A percentile compares a stretch with the other conserved stretches of the same genome.
Evolutionary conservation across 1,139 yeast genomes (phyloP).

Genomic region (Schizosaccharomyces versatilis): DNA sequence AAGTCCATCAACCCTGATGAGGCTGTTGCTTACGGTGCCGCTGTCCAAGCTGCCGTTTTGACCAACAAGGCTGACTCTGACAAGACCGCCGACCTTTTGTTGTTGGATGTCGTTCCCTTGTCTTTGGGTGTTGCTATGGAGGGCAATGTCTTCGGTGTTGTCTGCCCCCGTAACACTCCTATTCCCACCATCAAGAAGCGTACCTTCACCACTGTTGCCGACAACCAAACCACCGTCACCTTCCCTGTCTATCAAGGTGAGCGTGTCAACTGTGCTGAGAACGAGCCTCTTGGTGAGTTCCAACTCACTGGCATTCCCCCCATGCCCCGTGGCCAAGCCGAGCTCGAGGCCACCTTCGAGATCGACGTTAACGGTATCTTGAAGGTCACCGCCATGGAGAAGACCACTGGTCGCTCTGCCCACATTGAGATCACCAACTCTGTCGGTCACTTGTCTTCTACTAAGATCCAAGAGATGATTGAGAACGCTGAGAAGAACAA

Average conservation of each 20-base stretch:
- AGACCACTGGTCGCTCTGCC: constrained; percentile 97
- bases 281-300: constrained; percentile 97
- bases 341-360: constrained; percentile 96
- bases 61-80: constrained; percentile 95
- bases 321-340: constrained; percentile 99
- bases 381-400: constrained; percentile 98
- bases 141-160: constrained; percentile 84
- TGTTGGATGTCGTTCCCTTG: constrained; percentile 95
- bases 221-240: constrained; percentile 97
- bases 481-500: constrained; percentile 97
- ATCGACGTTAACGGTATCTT: constrained; percentile 99
- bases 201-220: constrained; percentile 98
- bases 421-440: constrained; percentile 99
- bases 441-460: constrained; percentile 93
- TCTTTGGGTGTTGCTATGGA: constrained; percentile 99
- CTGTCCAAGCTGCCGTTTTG: constrained; percentile 97
- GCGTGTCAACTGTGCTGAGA: constrained; percentile 98
- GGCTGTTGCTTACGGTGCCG: constrained; percentile 98
- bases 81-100: constrained; percentile 89
- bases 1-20: constrained; percentile 82
- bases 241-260: constrained; percentile 99
- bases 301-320: constrained; percentile 98
- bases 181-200: constrained; percentile 99
- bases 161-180: constrained; percentile 98
- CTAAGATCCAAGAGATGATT: constrained; percentile 97